phyloP scores from a whole-genome alignment of 2,329 filamentous ascomycete species.

The Fusarium protoensiforme region DNA sequence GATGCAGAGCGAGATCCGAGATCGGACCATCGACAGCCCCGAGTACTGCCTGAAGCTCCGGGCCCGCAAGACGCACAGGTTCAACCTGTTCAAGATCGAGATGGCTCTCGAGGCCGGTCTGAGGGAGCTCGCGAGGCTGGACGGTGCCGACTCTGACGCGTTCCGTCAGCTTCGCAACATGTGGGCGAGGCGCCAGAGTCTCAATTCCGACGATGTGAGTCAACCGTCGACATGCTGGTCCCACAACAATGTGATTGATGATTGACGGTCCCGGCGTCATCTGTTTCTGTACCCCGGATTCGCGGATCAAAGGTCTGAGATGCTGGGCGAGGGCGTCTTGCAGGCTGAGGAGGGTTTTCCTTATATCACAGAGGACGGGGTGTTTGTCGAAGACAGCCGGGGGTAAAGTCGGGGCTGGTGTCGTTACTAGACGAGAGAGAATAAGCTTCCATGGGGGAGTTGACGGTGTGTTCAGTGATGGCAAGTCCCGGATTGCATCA shows the following conservation, averaged over 20 bases:
- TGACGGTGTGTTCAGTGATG: neutral
- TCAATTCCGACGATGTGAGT: neutral
- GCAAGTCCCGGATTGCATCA: neutral
- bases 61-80: too few relatives aligned
- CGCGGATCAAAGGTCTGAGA: neutral
- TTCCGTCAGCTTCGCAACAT: conserved; percentile 18
- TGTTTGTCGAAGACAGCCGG: neutral
- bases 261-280: neutral
- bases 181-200: neutral
- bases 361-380: neutral
- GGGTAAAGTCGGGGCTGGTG: neutral
- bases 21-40: neutral
- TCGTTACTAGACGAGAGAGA: neutral
- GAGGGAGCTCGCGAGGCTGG: conserved; percentile 20
- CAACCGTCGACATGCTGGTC: neutral
- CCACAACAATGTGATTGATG: neutral
- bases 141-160: neutral
- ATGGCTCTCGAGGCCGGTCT: neutral
- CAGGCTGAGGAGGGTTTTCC: neutral
- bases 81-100: conserved; percentile 1
- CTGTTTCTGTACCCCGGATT: neutral
- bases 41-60: too few relatives aligned
- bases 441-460: neutral
- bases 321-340: neutral
- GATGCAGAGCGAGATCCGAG: neutral